Evolutionary conservation across 805 yeast species (phyloP), one percentile per base, ranked within the genome.

Genomic region (Naumovozyma castellii): DNA sequence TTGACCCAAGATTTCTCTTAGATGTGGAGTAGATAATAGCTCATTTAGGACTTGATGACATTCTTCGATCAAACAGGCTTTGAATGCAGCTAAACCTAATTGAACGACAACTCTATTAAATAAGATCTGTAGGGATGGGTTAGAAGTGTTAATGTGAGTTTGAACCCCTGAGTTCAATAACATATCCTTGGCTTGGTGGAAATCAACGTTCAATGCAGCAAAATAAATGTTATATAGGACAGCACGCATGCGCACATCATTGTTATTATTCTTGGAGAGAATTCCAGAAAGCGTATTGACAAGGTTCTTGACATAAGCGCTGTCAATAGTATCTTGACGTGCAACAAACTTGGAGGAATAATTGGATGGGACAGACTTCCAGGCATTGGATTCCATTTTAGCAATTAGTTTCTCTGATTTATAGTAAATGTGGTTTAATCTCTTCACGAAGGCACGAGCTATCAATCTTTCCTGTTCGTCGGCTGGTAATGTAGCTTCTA

Each of bases 61-160:
- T 60, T 92, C 97, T 52, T 72, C 75, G 54, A 88, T 77, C 50
- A 83, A 72, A 17, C 97, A 97, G 38, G 75, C 66, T 62, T 95
- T 79, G 80, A 92, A 92, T 13, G 98, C 97, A 62, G 94, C 79
- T 50, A 92, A 74, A 43, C 98, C 99, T 47, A 94, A 75, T 67
- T 92, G 98, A 46, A 86, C 97, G 47, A 92, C 74, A 14, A 95
- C 87, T 64, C 99, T 76, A 73, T 92, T 92, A 74, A 86, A 92
- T 53, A 86, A 72, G 41, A 92, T 87, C 72, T 92, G 98, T 50
- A 90, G 67, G 29, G 80, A 68, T 27, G 94, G 77, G 54, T 90
- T 97, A 27, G 94, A 81, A 37, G 79, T 75, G 62, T 84, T 85
- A 51, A 90, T 85, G 35, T 82, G 71, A 22, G 84, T 71, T 68